These are phyloP conservation scores for Sporothrix brasiliensis DNA, from an alignment of 2,329 filamentous ascomycete species.

Conservation along the genomic window DNA sequence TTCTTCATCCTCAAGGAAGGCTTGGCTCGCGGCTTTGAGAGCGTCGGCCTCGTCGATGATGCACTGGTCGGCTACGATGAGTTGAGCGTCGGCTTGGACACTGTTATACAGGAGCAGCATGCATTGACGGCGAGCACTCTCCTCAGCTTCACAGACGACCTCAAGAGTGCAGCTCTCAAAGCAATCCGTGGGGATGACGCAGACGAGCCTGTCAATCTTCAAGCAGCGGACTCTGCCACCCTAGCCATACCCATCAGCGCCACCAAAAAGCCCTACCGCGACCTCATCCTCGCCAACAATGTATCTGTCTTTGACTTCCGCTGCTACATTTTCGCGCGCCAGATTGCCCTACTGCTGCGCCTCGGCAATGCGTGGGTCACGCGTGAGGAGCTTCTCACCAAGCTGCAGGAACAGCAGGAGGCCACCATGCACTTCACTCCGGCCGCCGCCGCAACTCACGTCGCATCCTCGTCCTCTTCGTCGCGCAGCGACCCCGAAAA, in stretches of 20 bases:
- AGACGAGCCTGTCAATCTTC: conserved; percentile 55
- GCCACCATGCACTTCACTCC: conserved; percentile 54
- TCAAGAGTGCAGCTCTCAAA: conserved; percentile 62
- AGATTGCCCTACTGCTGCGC: conserved; percentile 78
- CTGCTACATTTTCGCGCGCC: conserved; percentile 89
- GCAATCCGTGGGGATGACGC: conserved; percentile 50
- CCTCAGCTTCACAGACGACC: conserved; percentile 70
- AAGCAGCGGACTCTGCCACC: conserved; percentile 44
- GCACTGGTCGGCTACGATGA: conserved; percentile 94
- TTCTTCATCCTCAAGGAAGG: conserved; percentile 99
- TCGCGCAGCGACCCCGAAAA: conserved; percentile 69
- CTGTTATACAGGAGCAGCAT: conserved; percentile 72
- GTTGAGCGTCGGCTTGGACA: conserved; percentile 82
- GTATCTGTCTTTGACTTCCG: conserved; percentile 96
- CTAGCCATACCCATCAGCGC: conserved; percentile 61
- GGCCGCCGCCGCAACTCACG: background rate
- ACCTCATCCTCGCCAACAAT: conserved; percentile 89
- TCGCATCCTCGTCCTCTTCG: conserved; percentile 50
- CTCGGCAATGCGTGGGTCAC: conserved; percentile 74
- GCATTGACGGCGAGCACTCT: conserved; percentile 63
- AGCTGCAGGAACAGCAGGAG: conserved; percentile 65
- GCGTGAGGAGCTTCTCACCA: conserved; percentile 63
- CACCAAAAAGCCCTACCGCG: conserved; percentile 79
- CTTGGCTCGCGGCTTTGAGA: conserved; percentile 90
- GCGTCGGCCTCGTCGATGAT: conserved; percentile 92